Base-by-base conservation (phyloP, 179 eudicot species). In the Beta lomatogona region DNA sequence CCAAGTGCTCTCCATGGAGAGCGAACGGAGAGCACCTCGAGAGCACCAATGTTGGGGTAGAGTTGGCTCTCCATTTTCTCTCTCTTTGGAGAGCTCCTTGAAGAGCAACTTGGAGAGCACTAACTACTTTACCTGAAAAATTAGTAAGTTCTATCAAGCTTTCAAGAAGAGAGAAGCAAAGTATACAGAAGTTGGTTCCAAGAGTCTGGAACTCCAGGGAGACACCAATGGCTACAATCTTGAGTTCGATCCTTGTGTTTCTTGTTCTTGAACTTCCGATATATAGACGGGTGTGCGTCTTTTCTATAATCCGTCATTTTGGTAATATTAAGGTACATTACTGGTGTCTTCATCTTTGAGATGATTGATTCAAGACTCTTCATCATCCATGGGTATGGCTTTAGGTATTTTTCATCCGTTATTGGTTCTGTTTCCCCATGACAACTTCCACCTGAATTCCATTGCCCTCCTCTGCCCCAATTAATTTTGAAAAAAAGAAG, bases 161-260 rank as follows among this genome's bases (percentile, higher is more conserved):
- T 73, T 66, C 81, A 54, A 22, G 71, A 81, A 68, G 82, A 58
- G 57, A 10, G 70, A 14, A 82, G 71, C 75, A 90, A 84, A 74
- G 82, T 85, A 85, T 80, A 92, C 4, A 92, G 83, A 83, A 92
- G 88, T 77, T 90, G 88, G 81, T 92, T 92, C 95, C 95, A 92
- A 52, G 91, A 58, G 67, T 92, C 95, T 3, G 95, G 95, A 54
- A 92, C 91, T 0, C 95, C 95, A 18, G 95, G 95, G 4, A 90
- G 87, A 65, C 95, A 92, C 95, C 95, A 92, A 75, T 92, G 95
- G 78, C 92, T 88, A 48, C 95, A 92, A 76, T 92, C 95, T 74
- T 90, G 93, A 10, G 58, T 6, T 41, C 6, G 22, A 12, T 85
- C 83, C 4, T 6, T 6, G 52, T 48, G 52, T 0, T 21, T 69